Evolutionary conservation across 495 filamentous ascomycete genomes (phyloP).

Genomic region (Xylaria grammica): DNA sequence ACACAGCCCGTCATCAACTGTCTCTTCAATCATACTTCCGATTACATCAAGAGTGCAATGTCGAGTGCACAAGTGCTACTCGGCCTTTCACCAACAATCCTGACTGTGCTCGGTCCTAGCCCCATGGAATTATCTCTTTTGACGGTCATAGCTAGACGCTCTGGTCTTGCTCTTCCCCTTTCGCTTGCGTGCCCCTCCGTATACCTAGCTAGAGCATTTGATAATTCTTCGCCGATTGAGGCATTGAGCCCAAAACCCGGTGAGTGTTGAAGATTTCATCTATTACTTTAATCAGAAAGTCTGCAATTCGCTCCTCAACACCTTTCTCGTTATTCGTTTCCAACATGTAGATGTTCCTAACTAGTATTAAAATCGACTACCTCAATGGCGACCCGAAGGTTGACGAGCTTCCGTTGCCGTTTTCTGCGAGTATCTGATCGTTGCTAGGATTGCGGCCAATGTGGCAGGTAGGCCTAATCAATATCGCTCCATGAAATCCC

Average conservation of each 20-base stretch:
- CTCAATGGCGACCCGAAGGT: slow-evolving; percentile 2
- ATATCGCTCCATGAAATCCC: neutral
- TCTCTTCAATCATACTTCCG: slow-evolving; percentile 26
- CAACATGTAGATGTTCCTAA: too few species aligned
- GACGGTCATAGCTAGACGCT: slow-evolving; percentile 28
- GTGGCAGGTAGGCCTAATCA: neutral
- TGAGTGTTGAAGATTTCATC: too few species aligned
- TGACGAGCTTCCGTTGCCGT: neutral
- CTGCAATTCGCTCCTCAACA: too few species aligned
- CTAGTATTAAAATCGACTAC: neutral
- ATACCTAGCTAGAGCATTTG: slow-evolving; percentile 27
- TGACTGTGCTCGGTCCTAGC: slow-evolving; percentile 30
- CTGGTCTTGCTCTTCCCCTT: slow-evolving; percentile 30
- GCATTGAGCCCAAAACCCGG: slow-evolving; percentile 12
- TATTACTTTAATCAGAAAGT: too few species aligned
- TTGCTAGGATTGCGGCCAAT: slow-evolving; percentile 17
- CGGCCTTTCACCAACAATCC: slow-evolving; percentile 30
- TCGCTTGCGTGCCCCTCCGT: slow-evolving; percentile 30
- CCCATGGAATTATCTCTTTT: slow-evolving; percentile 28
- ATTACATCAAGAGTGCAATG: slow-evolving; percentile 28
- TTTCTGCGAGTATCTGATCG: slow-evolving; percentile 21
- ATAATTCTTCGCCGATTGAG: slow-evolving; percentile 30
- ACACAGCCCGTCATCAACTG: slow-evolving; percentile 28
- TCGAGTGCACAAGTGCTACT: slow-evolving; percentile 31
- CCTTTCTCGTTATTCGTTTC: too few species aligned